Evolutionary conservation across 768 basidiomycete genomes (phyloP), one percentile per base, ranked within the genome.

Genomic region (Coprinopsis strossmayeri): DNA sequence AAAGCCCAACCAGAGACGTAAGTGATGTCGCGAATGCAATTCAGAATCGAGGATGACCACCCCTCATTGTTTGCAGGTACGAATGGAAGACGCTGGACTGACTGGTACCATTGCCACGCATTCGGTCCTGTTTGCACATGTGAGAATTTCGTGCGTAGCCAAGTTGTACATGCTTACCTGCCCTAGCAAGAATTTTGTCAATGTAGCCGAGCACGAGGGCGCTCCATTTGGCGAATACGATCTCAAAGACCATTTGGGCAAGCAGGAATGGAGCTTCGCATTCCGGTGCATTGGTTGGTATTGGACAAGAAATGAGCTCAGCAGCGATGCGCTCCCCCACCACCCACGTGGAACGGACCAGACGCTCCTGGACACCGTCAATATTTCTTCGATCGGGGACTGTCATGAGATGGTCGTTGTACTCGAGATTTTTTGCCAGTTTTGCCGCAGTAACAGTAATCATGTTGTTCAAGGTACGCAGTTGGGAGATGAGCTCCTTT

Each of bases 351-450:
- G 50, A 23, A 4, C 45, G 23, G 10, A 45, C 28, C 20, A 46
- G 41, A 15, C 35, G 46, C 15, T 28, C 20, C 3, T 51, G 24
- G n/a, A 51, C n/a, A 2, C 44, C 38, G 20, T 51, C 50, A 17
- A 51, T 20, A 2, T 20, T 41, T 25, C 45, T 26, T 15, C 50
- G 43, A 34, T 51, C 50, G n/a, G 48, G 48, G 20, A 51, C 26
- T 25, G 43, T 51, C 11, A 51, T 5, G 44, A 51, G 45, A 18
- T 28, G 43, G 50, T 51, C 43, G 35, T 51, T 51, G 50, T 51
- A 51, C 7, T 45, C 35, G 2, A 51, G 34, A 7, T 21, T 32
- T 34, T 41, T 45, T 34, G 35, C 28, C 32, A 51, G 45, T n/a
- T 26, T 40, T 26, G 34, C 27, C 2, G 50, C 50, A 0, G 45